These are phyloP conservation scores for Stentor coeruleus DNA, from an alignment of 73 alveolate genomes.

Conservation along the genomic window DNA sequence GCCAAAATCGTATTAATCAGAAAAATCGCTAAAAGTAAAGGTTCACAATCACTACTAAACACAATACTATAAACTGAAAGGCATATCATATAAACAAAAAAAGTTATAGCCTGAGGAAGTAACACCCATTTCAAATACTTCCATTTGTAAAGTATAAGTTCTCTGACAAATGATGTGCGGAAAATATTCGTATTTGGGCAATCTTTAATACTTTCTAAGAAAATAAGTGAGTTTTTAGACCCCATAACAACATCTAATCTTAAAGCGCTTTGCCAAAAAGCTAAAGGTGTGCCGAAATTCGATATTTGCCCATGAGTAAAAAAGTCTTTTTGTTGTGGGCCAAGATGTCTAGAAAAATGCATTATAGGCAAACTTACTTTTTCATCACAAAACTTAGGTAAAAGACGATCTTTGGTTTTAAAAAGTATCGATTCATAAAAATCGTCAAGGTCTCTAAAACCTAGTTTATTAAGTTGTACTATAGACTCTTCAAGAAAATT, in stretches of 20 bases:
- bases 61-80: neutral
- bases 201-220: slow-evolving; percentile 7
- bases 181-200: slow-evolving; percentile 12
- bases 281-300: neutral
- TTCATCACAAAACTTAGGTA: slow-evolving; percentile 7
- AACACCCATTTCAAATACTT: neutral
- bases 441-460: neutral
- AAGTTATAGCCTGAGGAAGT: neutral
- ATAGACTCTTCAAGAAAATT: neutral
- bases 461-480: neutral
- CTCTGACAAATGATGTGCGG: neutral
- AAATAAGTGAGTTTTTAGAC: neutral
- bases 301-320: neutral
- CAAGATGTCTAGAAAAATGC: neutral
- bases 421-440: slow-evolving; percentile 1
- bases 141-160: slow-evolving; percentile 8
- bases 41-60: neutral
- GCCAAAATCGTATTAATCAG: neutral
- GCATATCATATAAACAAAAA: neutral
- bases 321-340: neutral
- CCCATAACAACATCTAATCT: neutral
- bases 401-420: neutral
- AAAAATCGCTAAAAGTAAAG: neutral
- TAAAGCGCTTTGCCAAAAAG: neutral
- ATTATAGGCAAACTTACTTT: neutral